Percentiles rank a stretch among this genome's conserved stretches.
Evolutionary conservation across 805 yeast genomes (phyloP).

Genomic region (Saturnispora halmiae): DNA sequence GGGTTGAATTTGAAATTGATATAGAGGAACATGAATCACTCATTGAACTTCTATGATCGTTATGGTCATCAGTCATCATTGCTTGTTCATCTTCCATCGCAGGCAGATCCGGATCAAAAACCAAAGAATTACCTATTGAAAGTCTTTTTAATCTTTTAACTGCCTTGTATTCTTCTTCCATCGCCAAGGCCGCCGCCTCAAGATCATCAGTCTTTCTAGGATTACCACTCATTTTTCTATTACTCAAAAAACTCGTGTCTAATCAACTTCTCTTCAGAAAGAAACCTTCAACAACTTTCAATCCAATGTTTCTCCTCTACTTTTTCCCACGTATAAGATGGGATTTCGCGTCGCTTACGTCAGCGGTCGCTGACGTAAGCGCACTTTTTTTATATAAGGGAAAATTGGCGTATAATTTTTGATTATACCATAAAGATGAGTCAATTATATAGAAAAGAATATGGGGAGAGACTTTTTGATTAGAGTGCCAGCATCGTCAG

Average conservation of each 20-base stretch:
- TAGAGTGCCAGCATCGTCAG: constrained; percentile 91
- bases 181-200: constrained; percentile 61
- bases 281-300: too few species aligned
- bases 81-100: constrained; percentile 24
- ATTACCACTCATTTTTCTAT: background rate
- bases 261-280: too few species aligned
- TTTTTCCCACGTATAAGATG: too few species aligned
- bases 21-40: background rate
- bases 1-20: background rate
- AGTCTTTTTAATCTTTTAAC: constrained; percentile 66
- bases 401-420: too few species aligned
- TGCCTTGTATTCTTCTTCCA: constrained; percentile 64
- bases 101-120: constrained; percentile 67
- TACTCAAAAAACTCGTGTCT: background rate
- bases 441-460: background rate
- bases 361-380: too few species aligned
- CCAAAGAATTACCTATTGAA: constrained; percentile 55
- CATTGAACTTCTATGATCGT: background rate
- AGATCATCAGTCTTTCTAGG: constrained; percentile 25
- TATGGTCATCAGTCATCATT: constrained; percentile 3
- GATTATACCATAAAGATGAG: too few species aligned
- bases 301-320: too few species aligned
- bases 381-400: too few species aligned
- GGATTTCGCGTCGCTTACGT: too few species aligned
- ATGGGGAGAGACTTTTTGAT: constrained; percentile 48